phyloP scores from a whole-genome alignment of 2,329 filamentous ascomycete genomes.

The Akanthomyces muscarius region DNA sequence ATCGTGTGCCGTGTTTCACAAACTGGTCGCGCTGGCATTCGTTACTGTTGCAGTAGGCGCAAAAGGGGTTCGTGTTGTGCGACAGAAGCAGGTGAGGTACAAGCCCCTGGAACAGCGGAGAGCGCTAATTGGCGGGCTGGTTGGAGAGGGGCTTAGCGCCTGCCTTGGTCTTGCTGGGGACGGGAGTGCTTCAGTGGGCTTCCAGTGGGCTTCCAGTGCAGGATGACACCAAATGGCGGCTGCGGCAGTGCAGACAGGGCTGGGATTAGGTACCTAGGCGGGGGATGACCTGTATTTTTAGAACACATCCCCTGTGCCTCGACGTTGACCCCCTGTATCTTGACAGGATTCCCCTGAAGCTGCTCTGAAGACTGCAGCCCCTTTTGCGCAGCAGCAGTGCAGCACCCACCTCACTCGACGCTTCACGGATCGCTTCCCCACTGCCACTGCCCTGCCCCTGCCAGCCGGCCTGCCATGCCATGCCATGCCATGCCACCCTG shows the following conservation, averaged over 20 bases:
- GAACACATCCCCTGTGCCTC: background rate
- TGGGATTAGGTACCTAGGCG: background rate
- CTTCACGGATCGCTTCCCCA: background rate
- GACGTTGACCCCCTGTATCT: background rate
- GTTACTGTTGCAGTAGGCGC: background rate
- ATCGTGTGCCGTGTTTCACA: background rate
- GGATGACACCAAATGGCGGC: background rate
- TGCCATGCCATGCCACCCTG: too few relatives aligned
- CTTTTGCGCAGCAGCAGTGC: background rate
- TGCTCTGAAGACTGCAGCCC: background rate
- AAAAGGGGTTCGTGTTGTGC: conserved; percentile 4
- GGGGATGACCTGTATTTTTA: background rate
- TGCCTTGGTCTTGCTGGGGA: background rate
- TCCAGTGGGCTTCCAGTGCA: background rate
- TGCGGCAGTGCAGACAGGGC: conserved; percentile 1
- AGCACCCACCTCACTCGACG: background rate
- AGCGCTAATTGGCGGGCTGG: background rate
- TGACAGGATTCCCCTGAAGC: background rate
- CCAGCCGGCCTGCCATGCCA: too few relatives aligned
- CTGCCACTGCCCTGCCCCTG: too few relatives aligned
- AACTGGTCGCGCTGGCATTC: background rate
- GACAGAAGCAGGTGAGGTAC: background rate
- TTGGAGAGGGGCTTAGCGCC: background rate
- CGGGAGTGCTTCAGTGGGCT: background rate
- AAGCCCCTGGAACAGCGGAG: background rate